phyloP scores from a whole-genome alignment of 1,284 basidiomycete species.

The Ustilago sp. region DNA sequence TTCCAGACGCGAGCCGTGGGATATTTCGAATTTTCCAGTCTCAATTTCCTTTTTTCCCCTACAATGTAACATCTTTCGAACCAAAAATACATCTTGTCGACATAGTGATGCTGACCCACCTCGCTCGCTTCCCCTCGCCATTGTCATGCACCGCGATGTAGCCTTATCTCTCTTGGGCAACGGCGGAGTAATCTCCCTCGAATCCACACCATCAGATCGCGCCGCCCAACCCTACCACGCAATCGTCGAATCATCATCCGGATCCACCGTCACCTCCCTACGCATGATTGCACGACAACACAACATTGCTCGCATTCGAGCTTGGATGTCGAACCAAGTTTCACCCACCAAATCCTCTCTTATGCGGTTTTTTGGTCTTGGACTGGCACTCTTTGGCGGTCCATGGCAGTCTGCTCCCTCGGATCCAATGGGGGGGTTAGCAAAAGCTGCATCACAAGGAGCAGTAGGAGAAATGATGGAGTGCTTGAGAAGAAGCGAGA shows the following conservation, averaged over 20 bases:
- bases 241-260: conserved; percentile 47
- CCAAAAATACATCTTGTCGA: conserved; percentile 1
- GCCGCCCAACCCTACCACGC: conserved; percentile 28
- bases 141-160: background rate
- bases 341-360: conserved; percentile 46
- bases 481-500: conserved; percentile 11
- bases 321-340: conserved; percentile 54
- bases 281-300: conserved; percentile 51
- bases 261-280: conserved; percentile 54
- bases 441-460: conserved; percentile 34
- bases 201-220: conserved; percentile 19
- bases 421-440: conserved; percentile 49
- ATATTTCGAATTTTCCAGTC: background rate
- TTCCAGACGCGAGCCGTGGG: conserved; percentile 16
- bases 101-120: background rate
- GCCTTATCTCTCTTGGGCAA: conserved; percentile 34
- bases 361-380: conserved; percentile 56
- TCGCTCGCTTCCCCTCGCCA: too few species aligned
- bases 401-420: conserved; percentile 43
- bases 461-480: conserved; percentile 30
- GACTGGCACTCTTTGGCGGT: conserved; percentile 52
- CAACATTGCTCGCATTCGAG: conserved; percentile 34
- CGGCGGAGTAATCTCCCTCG: conserved; percentile 44
- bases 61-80: background rate
- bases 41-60: background rate